A percentile compares a stretch with the other conserved stretches of the same genome.
Evolutionary conservation across 441 rosid genomes (phyloP).

Genomic region (Metrosideros polymorpha): DNA sequence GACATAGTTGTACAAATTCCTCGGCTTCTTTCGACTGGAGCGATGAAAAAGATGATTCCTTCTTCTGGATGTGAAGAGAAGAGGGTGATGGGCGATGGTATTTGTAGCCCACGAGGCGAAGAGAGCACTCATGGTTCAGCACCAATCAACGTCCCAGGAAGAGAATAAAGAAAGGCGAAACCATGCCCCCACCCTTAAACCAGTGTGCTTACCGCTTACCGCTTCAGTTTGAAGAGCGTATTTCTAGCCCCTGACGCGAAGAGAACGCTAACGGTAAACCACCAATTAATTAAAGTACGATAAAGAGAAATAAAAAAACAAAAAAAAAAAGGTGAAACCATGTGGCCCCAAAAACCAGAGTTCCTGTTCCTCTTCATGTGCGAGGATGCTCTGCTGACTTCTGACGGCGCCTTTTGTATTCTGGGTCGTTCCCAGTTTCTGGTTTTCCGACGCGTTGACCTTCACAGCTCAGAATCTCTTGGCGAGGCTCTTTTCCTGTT

Average conservation of each 20-base stretch:
- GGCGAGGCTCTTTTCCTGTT: background rate
- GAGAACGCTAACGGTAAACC: background rate
- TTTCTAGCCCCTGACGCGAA: too few relatives aligned
- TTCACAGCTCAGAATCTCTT: background rate
- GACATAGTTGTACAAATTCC: background rate
- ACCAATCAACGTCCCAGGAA: background rate
- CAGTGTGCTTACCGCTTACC: too few relatives aligned
- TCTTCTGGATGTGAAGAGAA: background rate
- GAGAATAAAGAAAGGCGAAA: background rate
- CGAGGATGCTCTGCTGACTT: background rate
- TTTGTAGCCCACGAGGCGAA: background rate
- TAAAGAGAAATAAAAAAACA: background rate
- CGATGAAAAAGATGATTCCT: background rate
- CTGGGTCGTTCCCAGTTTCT: background rate
- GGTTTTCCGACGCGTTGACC: background rate
- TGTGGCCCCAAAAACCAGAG: background rate
- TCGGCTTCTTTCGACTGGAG: background rate
- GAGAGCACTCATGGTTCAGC: background rate
- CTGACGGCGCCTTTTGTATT: background rate
- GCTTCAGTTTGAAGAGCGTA: too few relatives aligned
- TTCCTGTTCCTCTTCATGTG: background rate
- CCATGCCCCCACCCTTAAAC: background rate
- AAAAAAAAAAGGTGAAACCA: background rate
- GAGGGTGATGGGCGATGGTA: background rate
- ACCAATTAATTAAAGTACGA: background rate